Evolutionary conservation across 1,284 basidiomycete species (phyloP).

Genomic region (Rhodotorula sp.): DNA sequence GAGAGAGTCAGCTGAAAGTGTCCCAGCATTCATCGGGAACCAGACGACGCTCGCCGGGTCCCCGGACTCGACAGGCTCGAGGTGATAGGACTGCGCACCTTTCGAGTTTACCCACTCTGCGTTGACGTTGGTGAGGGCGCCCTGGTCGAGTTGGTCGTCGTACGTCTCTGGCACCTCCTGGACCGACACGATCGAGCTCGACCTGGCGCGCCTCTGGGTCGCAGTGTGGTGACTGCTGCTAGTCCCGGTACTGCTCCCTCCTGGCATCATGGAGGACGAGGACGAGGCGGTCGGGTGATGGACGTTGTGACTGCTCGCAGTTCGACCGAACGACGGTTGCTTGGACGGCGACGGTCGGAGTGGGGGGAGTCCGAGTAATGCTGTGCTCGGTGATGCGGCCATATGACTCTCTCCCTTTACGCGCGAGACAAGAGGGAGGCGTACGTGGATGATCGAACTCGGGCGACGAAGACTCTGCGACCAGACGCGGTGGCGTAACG

Average conservation of each 20-base stretch:
- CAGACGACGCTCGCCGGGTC: constrained; percentile 58
- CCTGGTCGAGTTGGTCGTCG: constrained; percentile 52
- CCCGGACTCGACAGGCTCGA: neutral
- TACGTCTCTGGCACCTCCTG: constrained; percentile 51
- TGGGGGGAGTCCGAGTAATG: constrained; percentile 19
- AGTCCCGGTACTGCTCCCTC: too few relatives aligned
- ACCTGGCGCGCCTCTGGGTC: constrained; percentile 23
- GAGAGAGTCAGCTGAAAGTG: neutral
- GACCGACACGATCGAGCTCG: constrained; percentile 48
- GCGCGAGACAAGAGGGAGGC: neutral
- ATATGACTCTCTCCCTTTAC: neutral
- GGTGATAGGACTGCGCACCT: constrained; percentile 61
- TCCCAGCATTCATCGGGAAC: constrained; percentile 64
- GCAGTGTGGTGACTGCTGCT: neutral
- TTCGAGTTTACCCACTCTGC: constrained; percentile 99
- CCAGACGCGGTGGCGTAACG: too few relatives aligned
- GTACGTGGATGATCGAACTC: neutral
- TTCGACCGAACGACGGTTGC: constrained; percentile 11
- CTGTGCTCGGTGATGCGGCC: constrained; percentile 13
- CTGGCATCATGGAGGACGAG: neutral
- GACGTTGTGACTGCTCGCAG: constrained; percentile 4
- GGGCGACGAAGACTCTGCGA: neutral
- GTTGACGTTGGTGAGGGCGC: constrained; percentile 69
- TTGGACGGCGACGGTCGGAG: constrained; percentile 27
- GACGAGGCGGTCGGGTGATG: neutral